Evolutionary conservation across 2,329 filamentous ascomycete species (phyloP).

Genomic region (Colletotrichum spinosum): DNA sequence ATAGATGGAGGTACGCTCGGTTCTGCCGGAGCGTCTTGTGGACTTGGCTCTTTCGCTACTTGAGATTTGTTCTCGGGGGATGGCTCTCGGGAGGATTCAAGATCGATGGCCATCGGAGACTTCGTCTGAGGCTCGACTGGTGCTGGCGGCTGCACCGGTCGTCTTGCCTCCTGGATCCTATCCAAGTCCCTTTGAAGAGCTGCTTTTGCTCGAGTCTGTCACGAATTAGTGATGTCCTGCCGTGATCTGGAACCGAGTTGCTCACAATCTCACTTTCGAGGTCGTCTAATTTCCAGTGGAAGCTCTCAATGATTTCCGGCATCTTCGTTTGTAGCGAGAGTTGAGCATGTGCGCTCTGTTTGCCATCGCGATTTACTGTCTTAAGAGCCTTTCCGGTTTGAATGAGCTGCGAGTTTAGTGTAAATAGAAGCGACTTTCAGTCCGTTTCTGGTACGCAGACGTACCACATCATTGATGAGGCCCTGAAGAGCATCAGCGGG

Average conservation of each 20-base stretch:
- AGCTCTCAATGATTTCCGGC: conserved; percentile 58
- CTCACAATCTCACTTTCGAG: conserved; percentile 69
- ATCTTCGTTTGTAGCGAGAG: conserved; percentile 54
- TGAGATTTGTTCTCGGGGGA: conserved; percentile 19
- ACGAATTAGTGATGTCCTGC: background rate
- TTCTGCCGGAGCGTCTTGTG: conserved; percentile 33
- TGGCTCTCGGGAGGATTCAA: conserved; percentile 47
- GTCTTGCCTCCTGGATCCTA: conserved; percentile 44
- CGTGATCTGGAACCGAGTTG: background rate
- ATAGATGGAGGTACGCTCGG: conserved; percentile 51
- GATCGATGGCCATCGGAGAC: conserved; percentile 50
- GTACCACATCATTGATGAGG: conserved; percentile 67
- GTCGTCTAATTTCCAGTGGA: conserved; percentile 66
- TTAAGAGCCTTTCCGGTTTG: conserved; percentile 69
- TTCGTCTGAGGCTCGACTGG: conserved; percentile 51
- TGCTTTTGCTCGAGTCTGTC: conserved; percentile 65
- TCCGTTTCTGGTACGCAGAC: conserved; percentile 40
- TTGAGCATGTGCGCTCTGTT: conserved; percentile 46
- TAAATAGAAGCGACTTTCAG: background rate
- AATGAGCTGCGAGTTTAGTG: conserved; percentile 57
- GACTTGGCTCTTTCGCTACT: conserved; percentile 18
- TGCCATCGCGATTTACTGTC: conserved; percentile 56
- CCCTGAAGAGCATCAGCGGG: conserved; percentile 62
- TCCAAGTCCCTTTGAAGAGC: conserved; percentile 67
- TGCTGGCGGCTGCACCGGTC: conserved; percentile 37